Evolutionary conservation across 2,329 filamentous ascomycete species (phyloP), one percentile per base, ranked within the genome.

Genomic region (Penicillium hesseltinei): DNA sequence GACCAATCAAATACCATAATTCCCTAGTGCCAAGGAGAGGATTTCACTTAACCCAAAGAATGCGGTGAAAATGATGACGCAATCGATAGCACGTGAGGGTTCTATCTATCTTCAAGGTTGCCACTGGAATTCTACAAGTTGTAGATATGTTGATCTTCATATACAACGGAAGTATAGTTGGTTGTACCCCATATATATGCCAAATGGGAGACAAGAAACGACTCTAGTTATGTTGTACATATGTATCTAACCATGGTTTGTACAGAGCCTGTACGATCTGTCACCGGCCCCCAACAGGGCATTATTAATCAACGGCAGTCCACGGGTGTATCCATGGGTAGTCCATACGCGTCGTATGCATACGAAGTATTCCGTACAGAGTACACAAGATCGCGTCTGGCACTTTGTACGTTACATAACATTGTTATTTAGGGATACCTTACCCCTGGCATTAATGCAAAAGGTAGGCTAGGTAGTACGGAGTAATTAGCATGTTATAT

Each of bases 61-160:
- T 57, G 55, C 44, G 44, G 55, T 57, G 39, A 54, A 57, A 54
- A 51, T 23, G 51, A 54, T 57, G 55, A 57, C 51, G 55, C 55
- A 57, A 57, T 57, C 21, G 7, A 43, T 17, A 3, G 11, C 54
- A 47, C 49, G 42, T 47, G 42, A 46, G 33, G 25, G 7, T 9
- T 25, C 36, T 21, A 27, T 15, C 40, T 36, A 17, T 35, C 33
- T 35, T 43, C 13, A 5, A 44, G n/a, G 23, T 46, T 31, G 51
- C 42, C 51, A 53, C 51, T 48, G 27, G 35, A n/a, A 40, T 47
- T 47, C 43, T 39, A 33, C 31, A 33, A 33, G 11, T 13, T 13
- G 31, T 6, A 33, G 17, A 39, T 29, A 36, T 33, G 27, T 51
- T 21, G 40, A 35, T 53, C n/a, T 31, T 23, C 19, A 27, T 19